Evolutionary conservation across 371 early-diverging fungal genomes (phyloP), one percentile per base, ranked within the genome.

Genomic region (Entomophthora muscae): DNA sequence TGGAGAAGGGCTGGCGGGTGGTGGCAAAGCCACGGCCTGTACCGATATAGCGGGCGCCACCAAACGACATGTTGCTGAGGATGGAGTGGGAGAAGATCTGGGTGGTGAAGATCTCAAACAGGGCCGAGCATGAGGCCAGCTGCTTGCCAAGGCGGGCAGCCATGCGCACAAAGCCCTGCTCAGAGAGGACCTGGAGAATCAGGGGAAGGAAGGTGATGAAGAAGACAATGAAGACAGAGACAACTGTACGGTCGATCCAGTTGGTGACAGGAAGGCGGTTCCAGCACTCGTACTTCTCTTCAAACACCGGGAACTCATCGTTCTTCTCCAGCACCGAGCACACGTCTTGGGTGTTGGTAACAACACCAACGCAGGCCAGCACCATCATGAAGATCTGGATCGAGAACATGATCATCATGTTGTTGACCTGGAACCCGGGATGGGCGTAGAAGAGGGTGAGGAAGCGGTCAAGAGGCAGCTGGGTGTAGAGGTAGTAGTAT

Each of bases 1-100:
- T 71, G 0, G 81, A 72, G 68, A 93, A 91, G 22, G 85, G 80
- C 13, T 84, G 70, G 5, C 92, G 83, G 1, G 90, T 78, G 0
- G 91, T 93, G 2, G 92, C 90, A 68, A 93, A 89, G 22, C 90
- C 90, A 69, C 94, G 85, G 0, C 94, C 94, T 0, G 91, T 89
- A 30, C 85, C 85, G 65, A 90, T 88, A 66, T 92, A 93, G 17
- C 84, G 82, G 17, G 89, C 89, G 5, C 90, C 90, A 64, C 91
- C 90, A 66, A 85, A 91, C 0, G 80, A 82, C 69, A 91, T 68
- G 68, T 90, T 88, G 65, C 84, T 81, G 67, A 89, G 69, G 52
- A 92, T 83, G 57, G 89, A 83, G 71, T 89, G 82, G 61, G 87
- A 80, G 70, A 90, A 91, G 65, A 90, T 86, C 69, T 91, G 91